Evolutionary conservation across 2,329 filamentous ascomycete genomes (phyloP), one percentile per base, ranked within the genome.

Genomic region (Aspergillus sp.): DNA sequence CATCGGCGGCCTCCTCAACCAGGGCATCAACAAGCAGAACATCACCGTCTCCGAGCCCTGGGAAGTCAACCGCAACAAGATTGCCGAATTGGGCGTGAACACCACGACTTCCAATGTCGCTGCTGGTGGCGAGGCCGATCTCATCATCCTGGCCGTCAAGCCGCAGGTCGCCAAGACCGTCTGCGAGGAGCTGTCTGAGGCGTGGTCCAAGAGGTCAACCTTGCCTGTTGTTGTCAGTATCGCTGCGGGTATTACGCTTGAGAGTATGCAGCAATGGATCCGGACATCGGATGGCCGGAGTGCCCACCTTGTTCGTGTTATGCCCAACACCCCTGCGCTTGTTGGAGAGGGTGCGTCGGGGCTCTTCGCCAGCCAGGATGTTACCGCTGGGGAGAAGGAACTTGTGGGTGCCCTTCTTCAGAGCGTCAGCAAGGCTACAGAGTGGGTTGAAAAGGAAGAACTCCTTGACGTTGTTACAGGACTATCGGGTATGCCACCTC

Each of bases 401-500:
- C 63, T 73, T 26, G 69, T 73, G 11, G 62, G 65, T 51, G 63
- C 63, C 22, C 47, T 73, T 18, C 59, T 73, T 2, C 61, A 53
- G 2, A 73, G 66, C 26, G 69, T 73, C 1, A 71, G 70, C 60
- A 65, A 71, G 63, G 69, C 68, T 3, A 69, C 66, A 2, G 70
- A 73, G 57, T 73, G 71, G 71, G 68, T 73, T 36, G 70, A 72
- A 4, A 65, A 62, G 48, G 71, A 73, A 51, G 68, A 69, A 36
- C 47, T 73, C 39, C 52, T 73, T 7, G 70, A 73, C 61, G 71
- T 72, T n/a, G 71, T 73, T n/a, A 73, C 71, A 9, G 69, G 70
- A 4, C 53, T 73, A 52, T 73, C 71, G 4, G 71, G 71, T 73
- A 54, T 59, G n/a, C n/a, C n/a, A n/a, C n/a, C n/a, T n/a, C n/a